phyloP scores from a whole-genome alignment of 257 asterid genomes.

The Schizonepeta tenuifolia region DNA sequence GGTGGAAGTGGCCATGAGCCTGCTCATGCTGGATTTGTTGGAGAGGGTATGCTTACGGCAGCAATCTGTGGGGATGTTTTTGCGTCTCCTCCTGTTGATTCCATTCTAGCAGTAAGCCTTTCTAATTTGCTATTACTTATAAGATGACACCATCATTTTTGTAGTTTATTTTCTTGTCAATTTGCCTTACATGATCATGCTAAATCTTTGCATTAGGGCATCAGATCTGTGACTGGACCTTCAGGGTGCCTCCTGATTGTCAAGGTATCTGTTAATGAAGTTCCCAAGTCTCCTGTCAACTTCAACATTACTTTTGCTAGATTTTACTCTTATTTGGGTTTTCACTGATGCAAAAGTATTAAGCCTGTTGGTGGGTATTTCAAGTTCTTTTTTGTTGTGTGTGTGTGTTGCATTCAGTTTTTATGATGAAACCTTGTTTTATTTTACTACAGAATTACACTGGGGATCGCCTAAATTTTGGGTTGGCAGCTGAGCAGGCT shows the following conservation, averaged over 20 bases:
- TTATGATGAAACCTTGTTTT: constrained; percentile 22
- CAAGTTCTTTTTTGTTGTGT: neutral
- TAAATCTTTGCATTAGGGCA: constrained; percentile 58
- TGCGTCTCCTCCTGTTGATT: constrained; percentile 89
- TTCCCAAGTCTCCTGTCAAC: constrained; percentile 12
- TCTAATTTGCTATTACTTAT: constrained; percentile 18
- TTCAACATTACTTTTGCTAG: constrained; percentile 12
- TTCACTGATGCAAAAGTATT: neutral
- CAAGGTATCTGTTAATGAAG: constrained; percentile 53
- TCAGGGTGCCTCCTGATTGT: constrained; percentile 94
- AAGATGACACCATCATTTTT: constrained; percentile 17
- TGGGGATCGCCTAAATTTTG: constrained; percentile 93
- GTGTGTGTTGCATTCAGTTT: constrained; percentile 2
- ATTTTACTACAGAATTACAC: constrained; percentile 75
- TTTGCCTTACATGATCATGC: constrained; percentile 27
- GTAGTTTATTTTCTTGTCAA: constrained; percentile 22
- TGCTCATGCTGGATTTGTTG: constrained; percentile 98
- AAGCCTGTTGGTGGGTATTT: constrained; percentile 5
- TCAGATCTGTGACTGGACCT: constrained; percentile 94
- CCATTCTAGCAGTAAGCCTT: constrained; percentile 89
- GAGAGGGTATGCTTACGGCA: constrained; percentile 99
- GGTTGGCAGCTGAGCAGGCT: constrained; percentile 98
- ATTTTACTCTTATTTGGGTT: constrained; percentile 8
- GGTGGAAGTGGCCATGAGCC: constrained; percentile 99
- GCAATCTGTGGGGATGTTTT: constrained; percentile 98